A percentile compares a stretch with the other conserved stretches of the same genome.
These are phyloP conservation scores for Trichaptum fuscoviolaceum DNA, from an alignment of 768 basidiomycete species.

Conservation along the genomic window DNA sequence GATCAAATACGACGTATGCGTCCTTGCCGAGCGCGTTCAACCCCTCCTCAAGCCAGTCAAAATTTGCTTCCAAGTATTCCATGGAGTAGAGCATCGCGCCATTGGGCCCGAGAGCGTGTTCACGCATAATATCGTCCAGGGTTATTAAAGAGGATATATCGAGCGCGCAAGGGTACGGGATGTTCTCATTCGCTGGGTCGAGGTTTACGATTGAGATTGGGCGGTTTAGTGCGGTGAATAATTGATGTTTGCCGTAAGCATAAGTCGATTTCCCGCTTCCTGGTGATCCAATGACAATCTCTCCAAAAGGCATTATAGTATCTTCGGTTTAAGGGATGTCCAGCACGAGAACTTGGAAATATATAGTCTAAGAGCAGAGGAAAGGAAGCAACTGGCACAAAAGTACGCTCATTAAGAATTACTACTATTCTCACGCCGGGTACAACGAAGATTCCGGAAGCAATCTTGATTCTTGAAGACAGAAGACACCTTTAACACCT, in stretches of 20 bases:
- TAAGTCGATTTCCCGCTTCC: conserved; percentile 88
- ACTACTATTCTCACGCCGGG: too few species aligned
- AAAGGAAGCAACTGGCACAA: too few species aligned
- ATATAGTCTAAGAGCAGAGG: too few species aligned
- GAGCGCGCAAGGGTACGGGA: conserved; percentile 89
- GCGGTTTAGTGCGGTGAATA: conserved; percentile 80
- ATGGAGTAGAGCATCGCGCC: conserved; percentile 95
- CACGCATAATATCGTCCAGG: conserved; percentile 80
- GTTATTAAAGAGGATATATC: conserved; percentile 83
- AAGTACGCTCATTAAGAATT: too few species aligned
- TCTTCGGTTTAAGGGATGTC: background rate
- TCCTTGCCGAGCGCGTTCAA: conserved; percentile 62
- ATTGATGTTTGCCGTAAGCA: conserved; percentile 82
- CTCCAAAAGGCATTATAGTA: conserved; percentile 72
- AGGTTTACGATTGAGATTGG: conserved; percentile 91
- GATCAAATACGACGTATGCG: conserved; percentile 89
- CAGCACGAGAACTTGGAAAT: background rate
- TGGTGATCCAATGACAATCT: conserved; percentile 81
- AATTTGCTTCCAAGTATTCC: conserved; percentile 94
- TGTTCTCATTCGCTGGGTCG: conserved; percentile 88
- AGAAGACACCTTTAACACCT: too few species aligned
- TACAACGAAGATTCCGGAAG: too few species aligned
- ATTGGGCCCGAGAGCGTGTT: conserved; percentile 85
- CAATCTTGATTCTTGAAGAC: too few species aligned
- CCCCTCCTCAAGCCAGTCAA: conserved; percentile 77